These are phyloP conservation scores for Amylocystis lapponica DNA, from an alignment of 768 basidiomycete species.

Conservation along the genomic window DNA sequence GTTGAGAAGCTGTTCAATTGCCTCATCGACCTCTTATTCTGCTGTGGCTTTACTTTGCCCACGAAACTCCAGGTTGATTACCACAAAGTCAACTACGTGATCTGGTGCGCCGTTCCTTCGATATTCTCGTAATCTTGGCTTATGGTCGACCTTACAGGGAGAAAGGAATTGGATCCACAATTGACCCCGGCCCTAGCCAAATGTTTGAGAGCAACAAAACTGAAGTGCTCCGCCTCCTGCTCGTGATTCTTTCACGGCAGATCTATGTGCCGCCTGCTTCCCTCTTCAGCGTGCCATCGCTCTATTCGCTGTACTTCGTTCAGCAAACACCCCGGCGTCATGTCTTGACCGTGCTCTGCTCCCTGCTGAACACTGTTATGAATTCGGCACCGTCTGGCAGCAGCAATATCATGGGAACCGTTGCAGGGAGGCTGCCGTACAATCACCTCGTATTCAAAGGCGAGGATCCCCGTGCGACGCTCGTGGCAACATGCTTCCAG, in stretches of 20 bases:
- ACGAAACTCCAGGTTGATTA: conserved; percentile 69
- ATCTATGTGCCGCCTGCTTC: conserved; percentile 75
- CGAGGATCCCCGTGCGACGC: conserved; percentile 69
- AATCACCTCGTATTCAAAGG: conserved; percentile 88
- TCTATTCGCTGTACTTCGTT: conserved; percentile 73
- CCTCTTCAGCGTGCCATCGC: conserved; percentile 66
- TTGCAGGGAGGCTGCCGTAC: conserved; percentile 79
- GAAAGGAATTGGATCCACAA: conserved; percentile 88
- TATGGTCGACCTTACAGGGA: conserved; percentile 60
- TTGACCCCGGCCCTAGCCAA: conserved; percentile 58
- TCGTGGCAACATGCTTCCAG: conserved; percentile 74
- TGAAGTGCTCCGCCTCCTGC: conserved; percentile 85
- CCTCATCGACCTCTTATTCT: conserved; percentile 83
- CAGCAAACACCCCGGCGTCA: conserved; percentile 73
- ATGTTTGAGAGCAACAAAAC: conserved; percentile 75
- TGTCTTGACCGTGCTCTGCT: conserved; percentile 90
- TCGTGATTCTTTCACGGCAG: conserved; percentile 84
- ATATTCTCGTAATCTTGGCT: too few species aligned
- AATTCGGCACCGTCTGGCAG: conserved; percentile 50
- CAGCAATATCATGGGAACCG: conserved; percentile 52
- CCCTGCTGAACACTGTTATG: conserved; percentile 85
- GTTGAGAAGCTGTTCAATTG: conserved; percentile 76
- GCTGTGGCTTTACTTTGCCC: conserved; percentile 90
- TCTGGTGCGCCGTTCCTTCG: conserved; percentile 63
- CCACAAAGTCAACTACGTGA: conserved; percentile 80